These are phyloP conservation scores for Sporothrix sp. DNA, from an alignment of 2,329 filamentous ascomycete species.

Conservation along the genomic window DNA sequence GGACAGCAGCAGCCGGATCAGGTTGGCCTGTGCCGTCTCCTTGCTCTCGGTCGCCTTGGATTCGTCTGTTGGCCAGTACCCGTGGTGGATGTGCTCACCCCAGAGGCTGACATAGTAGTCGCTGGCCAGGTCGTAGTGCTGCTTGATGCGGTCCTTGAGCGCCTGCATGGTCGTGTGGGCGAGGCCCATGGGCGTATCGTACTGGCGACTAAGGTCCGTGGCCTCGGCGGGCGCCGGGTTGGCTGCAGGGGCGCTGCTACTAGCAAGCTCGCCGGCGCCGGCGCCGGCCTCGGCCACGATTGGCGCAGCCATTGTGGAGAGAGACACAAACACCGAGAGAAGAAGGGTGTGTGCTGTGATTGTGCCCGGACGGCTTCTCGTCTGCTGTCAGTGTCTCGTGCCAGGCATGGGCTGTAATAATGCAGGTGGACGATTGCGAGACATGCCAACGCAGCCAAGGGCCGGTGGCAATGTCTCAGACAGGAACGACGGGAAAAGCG, in stretches of 20 bases:
- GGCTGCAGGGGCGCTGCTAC: not conserved
- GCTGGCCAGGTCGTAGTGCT: constrained; percentile 51
- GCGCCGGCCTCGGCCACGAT: not conserved
- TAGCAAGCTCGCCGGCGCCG: too few relatives aligned
- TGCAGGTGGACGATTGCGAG: not conserved
- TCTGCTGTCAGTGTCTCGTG: constrained; percentile 1
- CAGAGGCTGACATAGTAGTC: constrained; percentile 54
- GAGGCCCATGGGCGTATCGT: constrained; percentile 36
- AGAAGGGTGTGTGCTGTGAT: not conserved
- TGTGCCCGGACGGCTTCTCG: not conserved
- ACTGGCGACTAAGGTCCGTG: constrained; percentile 34
- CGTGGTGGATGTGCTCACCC: constrained; percentile 56
- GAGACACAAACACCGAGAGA: too few relatives aligned
- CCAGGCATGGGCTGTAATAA: constrained; percentile 1
- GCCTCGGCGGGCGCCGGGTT: constrained; percentile 16
- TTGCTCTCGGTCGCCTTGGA: constrained; percentile 42
- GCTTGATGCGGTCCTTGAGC: constrained; percentile 48
- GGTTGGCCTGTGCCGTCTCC: constrained; percentile 46
- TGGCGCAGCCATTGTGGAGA: not conserved
- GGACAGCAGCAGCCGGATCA: constrained; percentile 46
- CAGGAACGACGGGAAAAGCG: not conserved
- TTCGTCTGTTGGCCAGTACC: constrained; percentile 43
- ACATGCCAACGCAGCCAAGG: too few relatives aligned
- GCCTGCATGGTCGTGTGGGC: constrained; percentile 38
- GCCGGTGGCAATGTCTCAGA: too few relatives aligned